These are phyloP conservation scores for Polytrichum commune DNA, from an alignment of 225 moss, liverwort and hornwort genomes.

Conservation along the genomic window DNA sequence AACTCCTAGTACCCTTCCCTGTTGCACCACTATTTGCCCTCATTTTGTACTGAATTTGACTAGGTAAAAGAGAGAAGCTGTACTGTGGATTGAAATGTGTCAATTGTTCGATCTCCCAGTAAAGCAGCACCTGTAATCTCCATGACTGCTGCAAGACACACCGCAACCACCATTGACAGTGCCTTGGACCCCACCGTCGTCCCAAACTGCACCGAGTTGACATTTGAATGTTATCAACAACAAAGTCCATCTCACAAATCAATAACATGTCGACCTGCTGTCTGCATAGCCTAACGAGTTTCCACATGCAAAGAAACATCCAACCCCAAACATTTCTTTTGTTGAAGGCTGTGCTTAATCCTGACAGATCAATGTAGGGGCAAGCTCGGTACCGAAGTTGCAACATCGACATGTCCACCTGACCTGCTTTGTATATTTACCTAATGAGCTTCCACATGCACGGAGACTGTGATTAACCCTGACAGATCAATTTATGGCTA, in stretches of 20 bases:
- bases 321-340: too few relatives aligned
- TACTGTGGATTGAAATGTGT: slow-evolving; percentile 17
- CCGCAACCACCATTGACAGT: slow-evolving; percentile 27
- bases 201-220: slow-evolving; percentile 17
- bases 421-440: too few relatives aligned
- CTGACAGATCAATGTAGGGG: too few relatives aligned
- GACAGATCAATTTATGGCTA: too few relatives aligned
- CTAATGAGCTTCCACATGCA: too few relatives aligned
- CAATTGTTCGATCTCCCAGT: slow-evolving; percentile 8
- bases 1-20: neutral
- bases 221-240: neutral
- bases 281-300: too few relatives aligned
- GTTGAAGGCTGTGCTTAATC: too few relatives aligned
- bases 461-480: too few relatives aligned
- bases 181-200: slow-evolving; percentile 29
- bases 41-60: neutral
- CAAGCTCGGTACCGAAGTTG: too few relatives aligned
- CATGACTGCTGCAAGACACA: slow-evolving; percentile 20
- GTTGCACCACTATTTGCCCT: neutral
- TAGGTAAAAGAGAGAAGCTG: neutral
- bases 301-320: too few relatives aligned
- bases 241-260: neutral
- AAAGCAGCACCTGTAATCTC: slow-evolving; percentile 21
- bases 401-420: too few relatives aligned
- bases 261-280: neutral